Evolutionary conservation across 2,329 filamentous ascomycete species (phyloP), one percentile per base, ranked within the genome.

Genomic region (Aspergillus sp.): DNA sequence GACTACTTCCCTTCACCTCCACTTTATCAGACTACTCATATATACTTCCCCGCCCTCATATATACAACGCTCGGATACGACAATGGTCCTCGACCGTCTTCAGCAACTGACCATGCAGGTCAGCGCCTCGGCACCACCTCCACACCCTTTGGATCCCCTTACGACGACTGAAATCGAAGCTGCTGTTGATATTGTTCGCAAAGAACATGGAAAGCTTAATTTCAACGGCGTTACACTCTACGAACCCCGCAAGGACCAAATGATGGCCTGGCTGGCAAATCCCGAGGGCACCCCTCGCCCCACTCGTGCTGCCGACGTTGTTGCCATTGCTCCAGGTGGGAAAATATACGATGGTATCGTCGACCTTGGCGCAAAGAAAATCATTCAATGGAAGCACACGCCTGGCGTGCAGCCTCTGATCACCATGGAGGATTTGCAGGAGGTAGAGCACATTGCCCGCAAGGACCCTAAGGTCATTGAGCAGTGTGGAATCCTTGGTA

Each of bases 141-240:
- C 83, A 37, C 87, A 96, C 69, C 91, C 91, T 5, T 83, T 95
- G 62, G 91, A 96, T 68, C 91, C 91, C 53, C 85, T 96, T 46
- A 83, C 83, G 9, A 79, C 82, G 9, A 75, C 79, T 2, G 92
- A 96, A 75, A 96, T 96, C 65, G 86, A 89, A 66, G 77, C 82
- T 19, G 86, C 86, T 6, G 88, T 92, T 51, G 77, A 82, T 1
- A 79, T 90, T 33, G 81, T 96, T 63, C 86, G 86, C 60, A 85
- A 87, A 66, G 82, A 88, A 58, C 82, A 96, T 71, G 81, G 85
- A 57, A 80, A 88, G 49, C 82, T 96, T 58, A 86, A 87, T 74
- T 96, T 93, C 83, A 95, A 96, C 79, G 89, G 92, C 2, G 87
- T 96, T 56, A 89, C 90, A 2, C 80, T 96, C 27, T 88, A 87